Conservation (phyloP, 805 yeast genomes). For the Priceomyces medius region DNA sequence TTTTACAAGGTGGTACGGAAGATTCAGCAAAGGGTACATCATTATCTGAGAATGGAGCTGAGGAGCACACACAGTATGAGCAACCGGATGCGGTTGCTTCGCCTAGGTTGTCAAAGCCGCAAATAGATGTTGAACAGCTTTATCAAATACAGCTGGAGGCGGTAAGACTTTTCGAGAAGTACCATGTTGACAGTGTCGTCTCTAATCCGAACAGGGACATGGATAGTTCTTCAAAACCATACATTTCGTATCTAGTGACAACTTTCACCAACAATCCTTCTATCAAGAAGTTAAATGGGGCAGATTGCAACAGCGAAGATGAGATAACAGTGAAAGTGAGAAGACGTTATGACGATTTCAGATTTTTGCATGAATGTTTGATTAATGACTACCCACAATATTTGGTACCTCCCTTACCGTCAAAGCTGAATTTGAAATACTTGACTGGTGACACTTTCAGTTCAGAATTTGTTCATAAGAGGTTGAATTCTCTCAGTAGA, state of each 20-base stretch:
- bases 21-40: not conserved
- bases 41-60: not conserved
- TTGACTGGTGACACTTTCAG: conserved; percentile 92
- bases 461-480: conserved; percentile 74
- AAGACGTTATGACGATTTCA: conserved; percentile 85
- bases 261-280: conserved; percentile 64
- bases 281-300: conserved; percentile 35
- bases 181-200: conserved; percentile 37
- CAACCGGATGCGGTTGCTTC: conserved; percentile 2
- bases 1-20: conserved; percentile 2
- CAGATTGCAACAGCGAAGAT: conserved; percentile 15
- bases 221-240: conserved; percentile 71
- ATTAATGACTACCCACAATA: conserved; percentile 79
- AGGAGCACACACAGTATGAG: conserved; percentile 6
- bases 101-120: not conserved
- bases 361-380: conserved; percentile 71
- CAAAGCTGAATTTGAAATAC: conserved; percentile 86
- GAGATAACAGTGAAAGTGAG: conserved; percentile 50
- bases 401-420: conserved; percentile 91
- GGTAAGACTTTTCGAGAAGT: conserved; percentile 13
- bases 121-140: not conserved
- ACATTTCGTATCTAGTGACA: conserved; percentile 66
- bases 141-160: not conserved
- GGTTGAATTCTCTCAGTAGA: conserved; percentile 77
- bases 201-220: conserved; percentile 65